A percentile compares a stretch with the other conserved stretches of the same genome.
These are phyloP conservation scores for Austroboletus novae-zelandiae DNA, from an alignment of 1,284 basidiomycete genomes.

Conservation along the genomic window DNA sequence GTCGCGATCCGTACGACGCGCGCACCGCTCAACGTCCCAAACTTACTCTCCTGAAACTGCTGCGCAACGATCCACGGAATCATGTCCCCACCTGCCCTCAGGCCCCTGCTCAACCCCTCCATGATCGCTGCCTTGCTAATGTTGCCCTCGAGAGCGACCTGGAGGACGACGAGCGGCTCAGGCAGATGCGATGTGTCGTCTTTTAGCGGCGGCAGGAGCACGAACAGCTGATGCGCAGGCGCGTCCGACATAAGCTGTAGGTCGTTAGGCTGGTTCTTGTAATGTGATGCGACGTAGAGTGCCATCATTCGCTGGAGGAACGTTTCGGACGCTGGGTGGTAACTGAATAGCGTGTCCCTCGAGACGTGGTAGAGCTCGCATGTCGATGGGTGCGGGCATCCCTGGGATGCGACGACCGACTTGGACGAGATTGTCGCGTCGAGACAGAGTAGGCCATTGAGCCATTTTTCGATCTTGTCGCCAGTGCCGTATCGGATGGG, in stretches of 20 bases:
- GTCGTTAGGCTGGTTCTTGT: conserved; percentile 99
- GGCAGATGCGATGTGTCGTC: conserved; percentile 85
- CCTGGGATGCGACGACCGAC: conserved; percentile 51
- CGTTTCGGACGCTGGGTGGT: conserved; percentile 93
- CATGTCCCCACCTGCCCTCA: conserved; percentile 90
- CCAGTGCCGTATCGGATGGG: conserved; percentile 91
- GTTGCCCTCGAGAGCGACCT: conserved; percentile 94
- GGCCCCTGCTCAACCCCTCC: conserved; percentile 79
- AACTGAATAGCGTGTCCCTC: conserved; percentile 95
- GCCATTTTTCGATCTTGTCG: conserved; percentile 94
- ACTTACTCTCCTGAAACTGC: conserved; percentile 96
- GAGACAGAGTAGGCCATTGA: conserved; percentile 89
- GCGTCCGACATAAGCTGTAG: conserved; percentile 96
- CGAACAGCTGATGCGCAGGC: conserved; percentile 95
- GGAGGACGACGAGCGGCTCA: conserved; percentile 92
- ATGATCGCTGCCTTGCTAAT: conserved; percentile 87
- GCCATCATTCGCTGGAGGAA: conserved; percentile 99
- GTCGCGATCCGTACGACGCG: conserved; percentile 93
- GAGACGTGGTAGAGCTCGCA: conserved; percentile 97
- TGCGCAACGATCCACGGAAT: conserved; percentile 97
- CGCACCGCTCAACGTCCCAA: conserved; percentile 89
- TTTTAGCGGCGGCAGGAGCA: conserved; percentile 88
- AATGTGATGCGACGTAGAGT: conserved; percentile 95
- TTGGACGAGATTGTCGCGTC: conserved; percentile 80
- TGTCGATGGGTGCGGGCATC: conserved; percentile 89